Conservation (phyloP, 2,329 filamentous ascomycete genomes). For the Amphichorda felina region DNA sequence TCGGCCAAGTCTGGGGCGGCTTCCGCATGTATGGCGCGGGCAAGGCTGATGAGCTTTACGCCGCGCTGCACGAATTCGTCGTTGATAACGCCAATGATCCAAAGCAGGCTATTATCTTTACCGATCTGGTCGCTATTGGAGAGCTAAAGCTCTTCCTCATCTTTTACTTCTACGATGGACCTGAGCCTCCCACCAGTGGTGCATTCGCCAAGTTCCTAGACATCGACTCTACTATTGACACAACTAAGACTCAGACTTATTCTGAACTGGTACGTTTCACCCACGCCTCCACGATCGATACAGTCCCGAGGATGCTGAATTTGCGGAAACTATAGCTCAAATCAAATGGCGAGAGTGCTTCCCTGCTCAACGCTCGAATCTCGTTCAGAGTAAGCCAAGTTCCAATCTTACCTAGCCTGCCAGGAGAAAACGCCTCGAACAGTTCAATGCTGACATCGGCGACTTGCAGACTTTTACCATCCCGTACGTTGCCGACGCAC, state of each 20-base stretch:
- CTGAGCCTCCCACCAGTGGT: conserved; percentile 13
- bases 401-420: neutral
- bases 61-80: conserved; percentile 18
- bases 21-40: conserved; percentile 16
- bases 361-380: conserved; percentile 7
- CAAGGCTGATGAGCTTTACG: conserved; percentile 15
- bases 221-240: conserved; percentile 11
- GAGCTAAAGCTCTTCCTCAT: conserved; percentile 11
- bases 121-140: conserved; percentile 8
- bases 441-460: neutral
- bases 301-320: neutral
- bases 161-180: conserved; percentile 21
- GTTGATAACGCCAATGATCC: conserved; percentile 11
- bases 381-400: conserved; percentile 8
- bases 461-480: conserved; percentile 10
- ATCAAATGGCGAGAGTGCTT: conserved; percentile 7
- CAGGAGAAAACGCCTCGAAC: neutral
- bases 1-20: conserved; percentile 24
- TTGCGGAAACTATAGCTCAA: conserved; percentile 4
- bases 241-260: conserved; percentile 16
- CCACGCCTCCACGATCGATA: neutral
- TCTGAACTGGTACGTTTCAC: conserved; percentile 13
- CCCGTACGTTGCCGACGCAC: conserved; percentile 9
- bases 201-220: conserved; percentile 18
- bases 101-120: conserved; percentile 17